Evolutionary conservation across 345 rosid genomes (phyloP), one percentile per base, ranked within the genome.

Genomic region (Lumnitzera littorea): DNA sequence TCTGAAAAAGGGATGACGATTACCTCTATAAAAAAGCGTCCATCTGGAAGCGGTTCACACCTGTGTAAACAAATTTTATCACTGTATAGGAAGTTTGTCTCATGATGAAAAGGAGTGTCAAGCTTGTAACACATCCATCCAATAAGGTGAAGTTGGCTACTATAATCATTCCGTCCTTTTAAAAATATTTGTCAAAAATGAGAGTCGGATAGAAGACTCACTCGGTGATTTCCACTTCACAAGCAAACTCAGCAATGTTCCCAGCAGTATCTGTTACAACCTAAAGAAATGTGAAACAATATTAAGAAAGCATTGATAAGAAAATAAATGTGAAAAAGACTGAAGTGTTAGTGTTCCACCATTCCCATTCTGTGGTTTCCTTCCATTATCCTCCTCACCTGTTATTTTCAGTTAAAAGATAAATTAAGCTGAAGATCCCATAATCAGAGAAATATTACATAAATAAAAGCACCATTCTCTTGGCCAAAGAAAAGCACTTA

Each of bases 181-280:
- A 15, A 27, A 27, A 27, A 27, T 27, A 27, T 27, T 2, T 5
- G 4, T 27, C 31, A 3, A 27, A 27, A 27, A 27, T 27, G 31
- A 27, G 31, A 9, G 27, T 61, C 2, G 29, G 36, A 27, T 29
- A 6, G 54, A 43, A 13, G 58, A 15, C 56, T 24, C 72, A 89
- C 99, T 94, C 97, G 36, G 96, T 94, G 62, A 94, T 87, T 78
- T 94, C 99, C 80, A 90, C 97, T 80, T 94, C 96, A 70, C 99
- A 94, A 62, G 91, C 99, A 78, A 76, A 80, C 71, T 94, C 91
- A 63, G 84, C 89, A 15, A 86, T 55, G n/a, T 76, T 74, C 61
- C 92, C 89, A 57, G 95, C 84, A 27, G 64, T 53, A 41, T 87
- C 97, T 66, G 67, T 76, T 70, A 85, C 76, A 63, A 83, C 99